phyloP scores from a whole-genome alignment of 805 yeast species.

The Saccharomycopsis oosterbeekiorum region DNA sequence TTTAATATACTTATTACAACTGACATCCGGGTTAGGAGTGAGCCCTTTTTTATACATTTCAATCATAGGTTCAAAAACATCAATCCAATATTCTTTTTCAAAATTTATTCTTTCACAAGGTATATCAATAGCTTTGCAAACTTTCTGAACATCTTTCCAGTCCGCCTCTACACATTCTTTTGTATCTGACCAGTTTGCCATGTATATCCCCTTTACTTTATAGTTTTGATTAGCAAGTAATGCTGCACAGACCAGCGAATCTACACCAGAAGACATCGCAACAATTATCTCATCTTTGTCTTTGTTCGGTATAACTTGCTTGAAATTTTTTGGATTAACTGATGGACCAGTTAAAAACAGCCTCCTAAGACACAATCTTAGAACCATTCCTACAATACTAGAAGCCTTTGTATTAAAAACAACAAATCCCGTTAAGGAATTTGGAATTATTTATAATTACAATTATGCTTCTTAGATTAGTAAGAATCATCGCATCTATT shows the following conservation, averaged over 20 bases:
- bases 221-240: conserved; percentile 38
- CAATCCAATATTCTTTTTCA: conserved; percentile 86
- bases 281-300: conserved; percentile 54
- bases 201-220: conserved; percentile 73
- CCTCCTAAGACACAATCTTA: background rate
- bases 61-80: conserved; percentile 90
- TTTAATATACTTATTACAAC: conserved; percentile 77
- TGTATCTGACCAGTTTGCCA: conserved; percentile 82
- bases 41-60: conserved; percentile 56
- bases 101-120: conserved; percentile 71
- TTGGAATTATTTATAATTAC: no score
- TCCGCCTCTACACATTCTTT: conserved; percentile 74
- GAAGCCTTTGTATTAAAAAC: no score
- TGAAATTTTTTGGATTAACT: background rate
- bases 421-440: background rate
- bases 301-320: conserved; percentile 36
- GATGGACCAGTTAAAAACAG: background rate
- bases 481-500: no score
- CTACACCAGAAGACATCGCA: conserved; percentile 97
- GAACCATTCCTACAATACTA: background rate
- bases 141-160: conserved; percentile 72
- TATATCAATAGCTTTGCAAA: conserved; percentile 51
- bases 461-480: no score
- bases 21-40: conserved; percentile 93
- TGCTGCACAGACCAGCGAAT: conserved; percentile 82